Evolutionary conservation across 257 asterid genomes (phyloP), one percentile per base, ranked within the genome.

Genomic region (Striga asiatica): DNA sequence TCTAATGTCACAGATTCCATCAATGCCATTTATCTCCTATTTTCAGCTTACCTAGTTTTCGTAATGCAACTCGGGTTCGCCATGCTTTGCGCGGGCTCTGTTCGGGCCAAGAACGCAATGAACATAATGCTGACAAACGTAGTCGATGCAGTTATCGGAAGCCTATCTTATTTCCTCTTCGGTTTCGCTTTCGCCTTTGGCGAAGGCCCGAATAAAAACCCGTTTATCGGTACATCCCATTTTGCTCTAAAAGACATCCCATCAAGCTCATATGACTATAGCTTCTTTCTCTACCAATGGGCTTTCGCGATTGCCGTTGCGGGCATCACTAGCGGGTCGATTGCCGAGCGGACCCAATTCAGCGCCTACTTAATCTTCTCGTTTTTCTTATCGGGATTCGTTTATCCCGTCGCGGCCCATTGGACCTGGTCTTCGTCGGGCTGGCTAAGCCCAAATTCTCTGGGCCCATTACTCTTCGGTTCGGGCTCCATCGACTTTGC

Each of bases 261-360:
- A 0, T 38, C 74, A 0, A 21, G 13, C 41, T 51, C 70, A n/a
- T 73, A 50, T 9, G 83, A 76, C 28, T 79, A 76, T 8, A 71
- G 78, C 37, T 76, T 70, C 69, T 79, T 79, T 50, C 78, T 76
- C 20, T 76, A 73, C 28, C 86, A 79, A 32, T 79, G 86, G 86
- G 77, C 86, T 24, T 79, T 79, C 46, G 86, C 86, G 0, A 76
- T 79, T 9, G 86, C 92, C 3, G 92, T 74, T 21, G 84, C 92
- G 6, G 92, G 92, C 0, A 82, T 82, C 12, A 82, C 87, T 1
- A 74, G 84, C 34, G 91, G 91, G 5, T 81, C 91, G 42, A 78
- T 81, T 5, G 91, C 86, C 1, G 91, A 78, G 29, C 63, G 86
- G 16, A 81, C 91, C 0, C 86, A 81, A 20, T 81, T 81, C 14